Evolutionary conservation across 2,329 filamentous ascomycete species (phyloP).

Genomic region (Dothidotthia symphoricarpi): DNA sequence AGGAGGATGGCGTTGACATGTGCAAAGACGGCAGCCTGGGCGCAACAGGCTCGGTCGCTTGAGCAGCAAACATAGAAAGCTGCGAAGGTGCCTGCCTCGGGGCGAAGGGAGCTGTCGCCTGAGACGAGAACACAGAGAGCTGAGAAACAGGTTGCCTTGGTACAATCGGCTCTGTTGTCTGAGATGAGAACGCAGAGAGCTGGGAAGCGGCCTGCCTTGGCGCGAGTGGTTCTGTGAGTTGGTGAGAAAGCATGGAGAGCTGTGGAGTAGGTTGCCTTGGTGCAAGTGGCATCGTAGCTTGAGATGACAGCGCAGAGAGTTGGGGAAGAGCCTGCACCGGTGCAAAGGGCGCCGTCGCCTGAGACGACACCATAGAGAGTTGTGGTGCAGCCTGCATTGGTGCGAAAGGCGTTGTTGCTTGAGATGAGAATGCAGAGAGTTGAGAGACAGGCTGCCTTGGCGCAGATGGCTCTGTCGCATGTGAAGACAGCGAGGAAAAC

Average conservation of each 20-base stretch:
- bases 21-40: conserved; percentile 16
- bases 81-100: conserved; percentile 3
- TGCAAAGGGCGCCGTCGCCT: conserved; percentile 21
- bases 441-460: conserved; percentile 1
- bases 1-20: conserved; percentile 22
- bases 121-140: conserved; percentile 14
- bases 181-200: conserved; percentile 22
- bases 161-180: conserved; percentile 27
- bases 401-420: conserved; percentile 13
- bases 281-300: conserved; percentile 17
- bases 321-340: conserved; percentile 1
- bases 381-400: conserved; percentile 1
- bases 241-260: conserved; percentile 13
- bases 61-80: conserved; percentile 16
- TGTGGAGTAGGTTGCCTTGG: conserved; percentile 6
- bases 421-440: conserved; percentile 15
- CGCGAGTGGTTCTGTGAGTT: conserved; percentile 7
- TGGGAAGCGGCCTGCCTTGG: conserved; percentile 5
- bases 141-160: conserved; percentile 1
- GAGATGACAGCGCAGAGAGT: conserved; percentile 15
- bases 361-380: conserved; percentile 12
- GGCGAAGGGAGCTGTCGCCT: conserved; percentile 14
- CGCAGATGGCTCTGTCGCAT: conserved; percentile 27
- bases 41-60: conserved; percentile 17
- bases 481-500: conserved; percentile 23